Evolutionary conservation across 352 stramenopile genomes (phyloP), one percentile per base, ranked within the genome.

Genomic region (Pythium aphanidermatum): DNA sequence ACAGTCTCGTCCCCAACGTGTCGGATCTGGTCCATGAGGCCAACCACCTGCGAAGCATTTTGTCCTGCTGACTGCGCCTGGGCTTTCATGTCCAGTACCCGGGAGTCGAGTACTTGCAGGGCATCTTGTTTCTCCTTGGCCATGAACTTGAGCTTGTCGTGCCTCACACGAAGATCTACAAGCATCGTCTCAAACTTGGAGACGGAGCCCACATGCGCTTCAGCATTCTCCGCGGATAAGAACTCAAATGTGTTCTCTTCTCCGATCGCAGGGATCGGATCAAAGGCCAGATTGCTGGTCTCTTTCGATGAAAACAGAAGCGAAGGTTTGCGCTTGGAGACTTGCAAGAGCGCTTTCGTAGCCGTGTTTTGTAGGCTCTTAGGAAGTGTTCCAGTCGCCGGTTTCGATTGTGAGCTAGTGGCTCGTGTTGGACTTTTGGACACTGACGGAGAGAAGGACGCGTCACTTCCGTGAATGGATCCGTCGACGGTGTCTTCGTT

Each of bases 61-160:
- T 85, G 71, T 0, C 60, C 68, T 0, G 60, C 59, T 10, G 69
- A 68, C 10, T 55, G 56, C 1, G 67, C 60, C 33, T 74, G 64
- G 0, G 73, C 70, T 24, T 67, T 63, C 4, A 59, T 63, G 33
- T 92, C 80, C 33, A 69, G 38, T 16, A 92, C 60, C 21, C 69
- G 68, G 32, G 74, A 85, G 34, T 88, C 77, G 21, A 92, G 60
- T 8, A 43, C 43, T 34, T 60, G 51, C 0, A 90, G 56, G 6
- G 55, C 54, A 26, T 71, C 66, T 8, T 55, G 66, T 48, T 74
- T 75, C 42, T 87, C 79, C 9, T 81, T 79, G 2, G 58, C 55
- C 2, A 49, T 42, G 40, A 86, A 92, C 44, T 83, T 85, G 32
- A 85, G 63, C 58, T 85, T 75, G 66, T 92, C 77, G 58, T 86